Base-by-base conservation (phyloP, 2,329 filamentous ascomycete species). In the Dothideomycetidae sp. region DNA sequence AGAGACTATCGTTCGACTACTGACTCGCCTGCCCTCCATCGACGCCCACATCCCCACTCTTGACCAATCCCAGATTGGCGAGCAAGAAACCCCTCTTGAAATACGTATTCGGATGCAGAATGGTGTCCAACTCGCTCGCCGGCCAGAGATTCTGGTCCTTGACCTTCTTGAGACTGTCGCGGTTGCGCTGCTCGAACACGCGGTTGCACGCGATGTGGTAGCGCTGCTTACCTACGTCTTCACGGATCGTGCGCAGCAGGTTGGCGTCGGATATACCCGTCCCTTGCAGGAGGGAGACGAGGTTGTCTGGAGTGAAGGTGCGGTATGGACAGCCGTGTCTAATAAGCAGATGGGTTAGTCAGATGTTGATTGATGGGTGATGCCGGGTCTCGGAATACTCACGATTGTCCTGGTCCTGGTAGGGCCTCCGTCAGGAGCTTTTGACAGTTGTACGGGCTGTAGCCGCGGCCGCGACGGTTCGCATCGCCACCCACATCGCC, bases 191-290 rank as follows among this genome's bases (percentile, higher is more conserved):
- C 51, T 98, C 90, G 55, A 96, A 98, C 1, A 98, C 88, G 2
- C 88, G 70, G 55, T 96, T 98, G 59, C 90, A 98, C 13, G 88
- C 90, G 61, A 98, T 83, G 55, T 98, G 90, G 48, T 78, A 96
- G 52, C 88, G 78, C 54, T 81, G 79, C 55, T 79, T 84, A 33
- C 81, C 80, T 49, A 93, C 85, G 57, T 96, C 88, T 53, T 93
- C 83, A 51, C 77, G 78, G 5, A 98, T 81, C 1, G 77, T 81
- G 44, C 79, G 78, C 30, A 96, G 56, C 13, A 93, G 73, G 1
- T 78, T 73, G 30, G 76, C 68, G 53, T 96, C 88, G 19, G 67
- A 73, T 0, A 98, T 75, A 1, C 88, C 90, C 32, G 82, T 80
- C 11, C 70, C 65, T 53, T 92, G 79, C 30, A 93, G 66, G 46